A percentile compares a stretch with the other conserved stretches of the same genome.
These are phyloP conservation scores for Phalaenopsis hybrid DNA, from an alignment of 116 monocot species.

Conservation along the genomic window DNA sequence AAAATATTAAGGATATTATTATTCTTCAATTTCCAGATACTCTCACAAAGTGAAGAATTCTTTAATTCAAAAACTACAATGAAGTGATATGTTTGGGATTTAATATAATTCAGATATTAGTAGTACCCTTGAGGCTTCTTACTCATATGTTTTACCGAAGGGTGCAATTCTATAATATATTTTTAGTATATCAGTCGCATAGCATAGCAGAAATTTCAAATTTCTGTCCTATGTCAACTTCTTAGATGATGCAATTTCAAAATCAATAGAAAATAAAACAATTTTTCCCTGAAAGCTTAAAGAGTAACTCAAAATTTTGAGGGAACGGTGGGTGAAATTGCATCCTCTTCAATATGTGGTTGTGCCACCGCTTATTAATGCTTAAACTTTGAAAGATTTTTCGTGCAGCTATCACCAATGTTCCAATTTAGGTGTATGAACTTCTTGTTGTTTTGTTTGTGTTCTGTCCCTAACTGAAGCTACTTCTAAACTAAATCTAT, in stretches of 20 bases:
- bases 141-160: neutral
- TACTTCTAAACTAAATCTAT: neutral
- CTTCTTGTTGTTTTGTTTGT: neutral
- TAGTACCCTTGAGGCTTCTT: neutral
- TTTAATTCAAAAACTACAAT: neutral
- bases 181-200: neutral
- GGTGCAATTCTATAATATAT: constrained; percentile 1
- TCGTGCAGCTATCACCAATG: neutral
- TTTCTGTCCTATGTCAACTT: neutral
- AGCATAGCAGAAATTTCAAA: neutral
- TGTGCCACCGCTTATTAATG: neutral
- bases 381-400: neutral
- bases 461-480: neutral
- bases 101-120: neutral
- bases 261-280: neutral
- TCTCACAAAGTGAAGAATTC: neutral
- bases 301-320: too few species aligned
- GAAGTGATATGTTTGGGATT: neutral
- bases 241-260: neutral
- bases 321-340: too few species aligned
- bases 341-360: too few species aligned
- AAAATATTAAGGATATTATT: neutral
- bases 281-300: neutral
- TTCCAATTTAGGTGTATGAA: neutral
- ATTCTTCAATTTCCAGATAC: neutral